Conservation (phyloP, 2,329 filamentous ascomycete species). For the Geoglossum cookeanum region DNA sequence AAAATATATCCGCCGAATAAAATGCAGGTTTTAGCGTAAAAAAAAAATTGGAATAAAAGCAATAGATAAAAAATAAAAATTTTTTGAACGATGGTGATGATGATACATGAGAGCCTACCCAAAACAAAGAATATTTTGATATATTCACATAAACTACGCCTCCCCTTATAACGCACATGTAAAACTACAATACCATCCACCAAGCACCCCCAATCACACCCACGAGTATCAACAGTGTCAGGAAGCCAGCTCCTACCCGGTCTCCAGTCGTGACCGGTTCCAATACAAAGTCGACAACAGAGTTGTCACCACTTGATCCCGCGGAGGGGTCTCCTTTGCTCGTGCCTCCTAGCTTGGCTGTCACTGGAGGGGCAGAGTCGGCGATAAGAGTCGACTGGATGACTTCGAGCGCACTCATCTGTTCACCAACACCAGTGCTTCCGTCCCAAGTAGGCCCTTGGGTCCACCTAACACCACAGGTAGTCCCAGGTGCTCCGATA, state of each 20-base stretch:
- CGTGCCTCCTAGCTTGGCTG: constrained; percentile 37
- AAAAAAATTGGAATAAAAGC: no score
- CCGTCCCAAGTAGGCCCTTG: constrained; percentile 30
- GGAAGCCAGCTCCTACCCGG: constrained; percentile 46
- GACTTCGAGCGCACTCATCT: constrained; percentile 41
- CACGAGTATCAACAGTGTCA: constrained; percentile 39
- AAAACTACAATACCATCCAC: constrained; percentile 26
- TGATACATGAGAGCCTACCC: background rate
- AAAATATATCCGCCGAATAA: no score
- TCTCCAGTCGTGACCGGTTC: constrained; percentile 37
- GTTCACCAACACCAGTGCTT: constrained; percentile 43
- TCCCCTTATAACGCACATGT: background rate
- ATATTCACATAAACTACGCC: background rate
- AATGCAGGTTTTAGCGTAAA: no score
- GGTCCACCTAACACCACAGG: constrained; percentile 47
- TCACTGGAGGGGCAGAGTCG: constrained; percentile 28
- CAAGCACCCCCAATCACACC: constrained; percentile 35
- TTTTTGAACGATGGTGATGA: background rate
- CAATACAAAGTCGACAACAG: background rate
- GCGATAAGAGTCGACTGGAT: constrained; percentile 40
- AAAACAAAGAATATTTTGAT: background rate
- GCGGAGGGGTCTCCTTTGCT: constrained; percentile 21
- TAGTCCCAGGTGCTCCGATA: constrained; percentile 38
- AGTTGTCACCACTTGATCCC: constrained; percentile 11
- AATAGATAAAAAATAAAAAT: no score